Evolutionary conservation across 2,329 filamentous ascomycete species (phyloP).

Genomic region (Hortaea werneckii): DNA sequence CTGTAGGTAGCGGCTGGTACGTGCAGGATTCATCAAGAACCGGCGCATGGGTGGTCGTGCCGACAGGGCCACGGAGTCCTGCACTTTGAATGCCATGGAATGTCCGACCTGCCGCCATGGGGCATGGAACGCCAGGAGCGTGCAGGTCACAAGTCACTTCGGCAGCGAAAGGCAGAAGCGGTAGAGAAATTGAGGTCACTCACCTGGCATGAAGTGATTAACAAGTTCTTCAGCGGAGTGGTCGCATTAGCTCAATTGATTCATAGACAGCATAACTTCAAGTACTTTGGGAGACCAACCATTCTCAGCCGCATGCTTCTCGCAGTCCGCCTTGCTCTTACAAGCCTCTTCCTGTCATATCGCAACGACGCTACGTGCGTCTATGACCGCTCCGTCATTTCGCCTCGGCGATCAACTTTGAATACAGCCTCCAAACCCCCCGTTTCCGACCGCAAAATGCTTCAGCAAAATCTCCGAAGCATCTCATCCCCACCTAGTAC

Average conservation of each 20-base stretch:
- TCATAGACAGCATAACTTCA: background rate
- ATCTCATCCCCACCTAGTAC: slow-evolving; percentile 38
- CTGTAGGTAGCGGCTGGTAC: background rate
- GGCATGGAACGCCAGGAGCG: no score
- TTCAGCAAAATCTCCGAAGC: background rate
- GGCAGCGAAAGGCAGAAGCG: background rate
- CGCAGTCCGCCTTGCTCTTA: no score
- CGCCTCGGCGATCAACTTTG: no score
- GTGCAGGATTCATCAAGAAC: background rate
- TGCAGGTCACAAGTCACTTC: background rate
- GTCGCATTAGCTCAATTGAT: background rate
- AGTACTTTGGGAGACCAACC: background rate
- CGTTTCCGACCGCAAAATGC: no score
- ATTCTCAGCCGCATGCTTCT: background rate
- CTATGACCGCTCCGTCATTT: no score
- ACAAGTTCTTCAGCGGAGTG: background rate
- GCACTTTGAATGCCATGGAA: no score
- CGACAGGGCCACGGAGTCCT: background rate
- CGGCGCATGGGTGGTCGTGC: background rate
- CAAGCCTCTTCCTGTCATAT: no score
- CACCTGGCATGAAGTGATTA: background rate
- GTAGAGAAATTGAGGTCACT: background rate
- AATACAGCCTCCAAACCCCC: no score
- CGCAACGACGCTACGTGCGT: no score
- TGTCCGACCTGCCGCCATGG: no score